These are phyloP conservation scores for Tetrahymena malaccensis DNA, from an alignment of 73 alveolate genomes.

Conservation along the genomic window DNA sequence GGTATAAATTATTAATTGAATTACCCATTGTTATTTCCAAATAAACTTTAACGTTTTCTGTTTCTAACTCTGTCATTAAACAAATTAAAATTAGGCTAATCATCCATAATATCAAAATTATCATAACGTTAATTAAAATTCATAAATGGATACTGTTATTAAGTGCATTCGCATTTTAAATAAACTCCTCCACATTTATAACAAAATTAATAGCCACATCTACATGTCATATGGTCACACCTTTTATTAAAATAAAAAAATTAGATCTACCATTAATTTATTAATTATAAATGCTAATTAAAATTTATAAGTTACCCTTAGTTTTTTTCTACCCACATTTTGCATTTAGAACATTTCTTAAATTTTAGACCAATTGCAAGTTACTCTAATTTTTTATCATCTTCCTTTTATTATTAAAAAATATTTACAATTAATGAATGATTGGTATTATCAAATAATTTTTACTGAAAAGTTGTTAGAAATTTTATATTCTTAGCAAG, in stretches of 20 bases:
- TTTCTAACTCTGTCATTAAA: too few species aligned
- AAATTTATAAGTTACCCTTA: not conserved
- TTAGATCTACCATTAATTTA: too few species aligned
- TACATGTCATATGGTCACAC: conserved; percentile 77
- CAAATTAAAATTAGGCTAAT: too few species aligned
- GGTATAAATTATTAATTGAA: too few species aligned
- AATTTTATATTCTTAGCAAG: conserved; percentile 54
- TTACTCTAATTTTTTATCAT: not conserved
- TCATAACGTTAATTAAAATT: too few species aligned
- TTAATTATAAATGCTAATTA: too few species aligned
- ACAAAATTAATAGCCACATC: conserved; percentile 71
- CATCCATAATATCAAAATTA: too few species aligned
- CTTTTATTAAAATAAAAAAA: conserved; percentile 9
- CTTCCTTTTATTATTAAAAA: not conserved
- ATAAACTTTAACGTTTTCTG: too few species aligned
- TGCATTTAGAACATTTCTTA: conserved; percentile 68
- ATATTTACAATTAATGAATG: too few species aligned
- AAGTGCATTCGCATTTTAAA: not conserved
- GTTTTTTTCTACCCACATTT: conserved; percentile 65
- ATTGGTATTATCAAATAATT: conserved; percentile 32
- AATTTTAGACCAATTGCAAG: conserved; percentile 50
- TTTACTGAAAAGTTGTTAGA: conserved; percentile 25
- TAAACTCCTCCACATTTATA: conserved; percentile 64
- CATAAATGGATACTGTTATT: too few species aligned
- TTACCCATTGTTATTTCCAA: too few species aligned